Evolutionary conservation across 805 yeast genomes (phyloP), one percentile per base, ranked within the genome.

Genomic region (Candida bentonensis): DNA sequence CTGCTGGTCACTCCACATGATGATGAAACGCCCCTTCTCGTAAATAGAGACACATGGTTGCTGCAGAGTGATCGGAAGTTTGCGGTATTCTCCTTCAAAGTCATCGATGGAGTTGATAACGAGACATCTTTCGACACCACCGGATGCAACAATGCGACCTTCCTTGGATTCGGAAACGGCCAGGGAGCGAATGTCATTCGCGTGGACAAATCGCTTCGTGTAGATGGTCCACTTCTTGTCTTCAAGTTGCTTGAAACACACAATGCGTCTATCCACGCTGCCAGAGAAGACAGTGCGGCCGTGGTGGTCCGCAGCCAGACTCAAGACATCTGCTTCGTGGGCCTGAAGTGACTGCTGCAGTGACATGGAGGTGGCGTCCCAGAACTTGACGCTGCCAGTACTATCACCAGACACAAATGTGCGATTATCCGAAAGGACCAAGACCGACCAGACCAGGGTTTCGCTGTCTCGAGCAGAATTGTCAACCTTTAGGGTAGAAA

Each of bases 321-420:
- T 75, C 51, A 92, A 67, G 3, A 88, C 84, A 70, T 92, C 99
- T 1, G 95, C 96, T 42, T 82, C 94, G 58, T 92, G 97, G 9
- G 77, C 76, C 5, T 11, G 5, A 61, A 86, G 87, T 21, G 82
- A 76, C 61, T 89, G 97, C 43, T 76, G 68, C 47, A 92, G 66
- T 1, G 95, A 79, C 52, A 78, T 78, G 52, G 76, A 79, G 41
- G 74, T 72, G 49, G 81, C 68, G 55, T 89, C 95, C 99, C 99
- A 92, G 51, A 92, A 73, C 62, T 89, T 89, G 43, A 92, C 75
- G 5, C 83, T 72, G 1, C 99, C 99, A 1, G 96, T 89, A 3
- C 96, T 87, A 64, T 92, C 99, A 44, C 97, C 98, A 48, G 87
- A 78, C n/a, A 85, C 94, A 47, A 92, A 72, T 59, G 86, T 94